phyloP scores from a whole-genome alignment of 2,329 filamentous ascomycete genomes.

The Hymenoscyphus scutula region DNA sequence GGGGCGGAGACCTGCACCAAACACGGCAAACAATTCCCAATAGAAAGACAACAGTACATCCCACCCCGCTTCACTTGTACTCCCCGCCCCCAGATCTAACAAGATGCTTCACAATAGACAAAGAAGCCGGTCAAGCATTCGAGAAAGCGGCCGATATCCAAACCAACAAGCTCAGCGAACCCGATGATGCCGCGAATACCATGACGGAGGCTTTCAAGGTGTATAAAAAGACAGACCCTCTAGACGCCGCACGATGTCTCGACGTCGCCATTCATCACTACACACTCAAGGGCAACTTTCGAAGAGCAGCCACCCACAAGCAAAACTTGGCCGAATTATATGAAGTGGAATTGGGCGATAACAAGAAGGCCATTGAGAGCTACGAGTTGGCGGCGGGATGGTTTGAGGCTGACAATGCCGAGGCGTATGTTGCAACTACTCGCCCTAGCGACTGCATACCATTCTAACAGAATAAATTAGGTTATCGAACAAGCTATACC shows the following conservation, averaged over 20 bases:
- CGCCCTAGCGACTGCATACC: constrained; percentile 1
- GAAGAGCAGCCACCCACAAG: constrained; percentile 85
- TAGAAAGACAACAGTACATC: constrained; percentile 78
- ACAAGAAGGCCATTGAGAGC: constrained; percentile 72
- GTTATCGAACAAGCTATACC: constrained; percentile 87
- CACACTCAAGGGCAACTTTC: constrained; percentile 84
- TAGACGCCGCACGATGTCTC: constrained; percentile 78
- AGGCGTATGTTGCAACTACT: constrained; percentile 58
- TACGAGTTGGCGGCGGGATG: constrained; percentile 85
- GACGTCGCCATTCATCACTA: constrained; percentile 81
- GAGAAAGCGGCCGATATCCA: constrained; percentile 84
- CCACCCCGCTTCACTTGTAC: background rate
- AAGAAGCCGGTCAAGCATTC: constrained; percentile 83
- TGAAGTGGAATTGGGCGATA: constrained; percentile 77
- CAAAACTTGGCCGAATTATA: constrained; percentile 85
- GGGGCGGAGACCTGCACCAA: constrained; percentile 85
- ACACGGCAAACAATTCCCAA: constrained; percentile 86
- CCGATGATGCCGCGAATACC: constrained; percentile 87
- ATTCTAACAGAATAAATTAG: constrained; percentile 42
- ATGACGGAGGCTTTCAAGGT: constrained; percentile 91
- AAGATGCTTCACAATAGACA: constrained; percentile 49
- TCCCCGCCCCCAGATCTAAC: constrained; percentile 14
- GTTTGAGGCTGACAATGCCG: constrained; percentile 85
- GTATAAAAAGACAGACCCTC: constrained; percentile 80
- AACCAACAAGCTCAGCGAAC: constrained; percentile 77